Evolutionary conservation across 768 basidiomycete genomes (phyloP).

Genomic region (Gyrodon lividus): DNA sequence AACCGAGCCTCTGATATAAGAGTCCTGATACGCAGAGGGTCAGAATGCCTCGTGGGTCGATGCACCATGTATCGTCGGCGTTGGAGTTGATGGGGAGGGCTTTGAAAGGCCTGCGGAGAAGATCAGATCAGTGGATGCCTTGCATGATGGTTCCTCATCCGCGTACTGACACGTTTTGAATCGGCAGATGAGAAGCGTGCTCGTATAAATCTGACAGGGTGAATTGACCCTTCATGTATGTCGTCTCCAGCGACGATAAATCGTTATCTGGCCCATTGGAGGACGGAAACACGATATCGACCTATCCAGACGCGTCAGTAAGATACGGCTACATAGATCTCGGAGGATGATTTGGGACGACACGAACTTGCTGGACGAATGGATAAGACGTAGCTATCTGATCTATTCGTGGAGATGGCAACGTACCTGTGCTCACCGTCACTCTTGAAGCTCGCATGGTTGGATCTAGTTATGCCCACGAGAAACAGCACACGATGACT

Average conservation of each 20-base stretch:
- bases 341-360: not conserved
- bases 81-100: constrained; percentile 32
- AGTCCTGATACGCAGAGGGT: constrained; percentile 54
- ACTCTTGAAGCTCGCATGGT: constrained; percentile 17
- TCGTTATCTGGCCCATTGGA: constrained; percentile 36
- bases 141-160: no score
- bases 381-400: constrained; percentile 43
- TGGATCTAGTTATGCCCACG: not conserved
- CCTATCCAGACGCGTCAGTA: constrained; percentile 35
- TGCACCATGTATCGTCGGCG: constrained; percentile 64
- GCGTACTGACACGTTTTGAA: constrained; percentile 13
- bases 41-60: constrained; percentile 61
- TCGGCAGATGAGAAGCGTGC: constrained; percentile 28
- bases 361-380: constrained; percentile 52
- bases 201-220: constrained; percentile 45
- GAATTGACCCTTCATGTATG: constrained; percentile 45
- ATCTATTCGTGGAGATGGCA: constrained; percentile 31
- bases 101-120: constrained; percentile 34
- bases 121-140: not conserved
- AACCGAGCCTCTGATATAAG: constrained; percentile 60
- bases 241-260: constrained; percentile 42
- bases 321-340: not conserved
- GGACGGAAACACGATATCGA: constrained; percentile 63
- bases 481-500: not conserved
- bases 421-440: constrained; percentile 19